Percentiles rank a stretch among this genome's conserved stretches.
These are phyloP conservation scores for Calcarisporium arbuscula DNA, from an alignment of 2,329 filamentous ascomycete genomes.

Conservation along the genomic window DNA sequence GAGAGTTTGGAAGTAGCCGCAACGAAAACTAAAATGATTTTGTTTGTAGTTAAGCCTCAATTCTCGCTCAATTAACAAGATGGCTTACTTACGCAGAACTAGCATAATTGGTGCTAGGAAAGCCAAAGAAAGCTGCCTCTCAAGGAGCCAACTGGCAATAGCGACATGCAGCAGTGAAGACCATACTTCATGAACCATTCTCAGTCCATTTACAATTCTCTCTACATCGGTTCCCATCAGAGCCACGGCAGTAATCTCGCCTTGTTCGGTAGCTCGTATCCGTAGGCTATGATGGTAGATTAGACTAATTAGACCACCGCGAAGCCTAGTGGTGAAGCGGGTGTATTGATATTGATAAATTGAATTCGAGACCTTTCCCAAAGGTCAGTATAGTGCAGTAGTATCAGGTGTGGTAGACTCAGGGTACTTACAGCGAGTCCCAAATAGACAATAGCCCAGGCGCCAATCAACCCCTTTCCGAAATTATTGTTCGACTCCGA, in stretches of 20 bases:
- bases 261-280: slow-evolving; percentile 14
- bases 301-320: slow-evolving; percentile 16
- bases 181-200: slow-evolving; percentile 22
- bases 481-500: slow-evolving; percentile 8
- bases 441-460: slow-evolving; percentile 22
- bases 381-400: neutral
- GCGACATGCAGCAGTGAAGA: slow-evolving; percentile 14
- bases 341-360: slow-evolving; percentile 15
- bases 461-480: slow-evolving; percentile 22
- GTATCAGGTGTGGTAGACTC: no score
- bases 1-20: slow-evolving; percentile 32
- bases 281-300: slow-evolving; percentile 17
- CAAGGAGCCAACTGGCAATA: slow-evolving; percentile 10
- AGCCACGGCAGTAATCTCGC: slow-evolving; percentile 20
- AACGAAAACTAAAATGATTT: slow-evolving; percentile 29
- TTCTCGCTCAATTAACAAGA: neutral
- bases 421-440: slow-evolving; percentile 22
- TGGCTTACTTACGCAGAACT: slow-evolving; percentile 39
- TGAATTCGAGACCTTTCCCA: neutral
- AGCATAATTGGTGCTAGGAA: slow-evolving; percentile 55
- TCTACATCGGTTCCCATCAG: slow-evolving; percentile 28
- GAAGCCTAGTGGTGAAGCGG: slow-evolving; percentile 16
- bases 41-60: slow-evolving; percentile 9
- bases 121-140: slow-evolving; percentile 4
- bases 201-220: slow-evolving; percentile 17